Evolutionary conservation across 2,329 filamentous ascomycete genomes (phyloP).

Genomic region (Aspergillus novoparasiticus): DNA sequence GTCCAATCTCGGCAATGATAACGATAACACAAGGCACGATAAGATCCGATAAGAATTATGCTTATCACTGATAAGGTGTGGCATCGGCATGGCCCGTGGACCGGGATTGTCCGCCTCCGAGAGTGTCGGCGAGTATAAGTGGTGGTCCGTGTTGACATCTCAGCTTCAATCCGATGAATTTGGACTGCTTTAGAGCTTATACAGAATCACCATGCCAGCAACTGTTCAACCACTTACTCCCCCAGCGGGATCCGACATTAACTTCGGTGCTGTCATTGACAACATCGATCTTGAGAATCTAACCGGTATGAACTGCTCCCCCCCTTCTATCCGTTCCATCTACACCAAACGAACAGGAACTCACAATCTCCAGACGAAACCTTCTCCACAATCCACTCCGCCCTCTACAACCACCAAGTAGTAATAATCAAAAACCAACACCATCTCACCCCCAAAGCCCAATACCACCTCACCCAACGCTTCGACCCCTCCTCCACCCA

Average conservation of each 20-base stretch:
- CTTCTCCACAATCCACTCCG: conserved; percentile 64
- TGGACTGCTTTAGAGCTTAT: background rate
- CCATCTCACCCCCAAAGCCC: conserved; percentile 66
- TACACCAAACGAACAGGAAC: background rate
- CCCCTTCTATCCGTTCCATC: background rate
- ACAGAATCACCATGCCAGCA: background rate
- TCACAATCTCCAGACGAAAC: conserved; percentile 55
- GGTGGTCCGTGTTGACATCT: background rate
- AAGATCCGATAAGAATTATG: background rate
- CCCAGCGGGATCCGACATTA: conserved; percentile 42
- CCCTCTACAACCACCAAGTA: conserved; percentile 69
- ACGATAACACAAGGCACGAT: background rate
- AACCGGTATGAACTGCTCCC: conserved; percentile 52
- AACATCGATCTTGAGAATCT: conserved; percentile 65
- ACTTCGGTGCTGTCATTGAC: conserved; percentile 64
- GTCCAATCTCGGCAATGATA: background rate
- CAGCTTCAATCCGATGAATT: background rate
- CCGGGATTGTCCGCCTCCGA: conserved; percentile 4
- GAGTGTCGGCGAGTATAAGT: background rate
- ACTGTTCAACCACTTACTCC: conserved; percentile 26
- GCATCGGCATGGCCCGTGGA: background rate
- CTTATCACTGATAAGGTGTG: background rate
- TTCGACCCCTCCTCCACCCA: conserved; percentile 68
- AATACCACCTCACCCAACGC: conserved; percentile 71
- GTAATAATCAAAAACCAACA: conserved; percentile 71